phyloP scores from a whole-genome alignment of 352 stramenopile species.

The Pythium monospermum region DNA sequence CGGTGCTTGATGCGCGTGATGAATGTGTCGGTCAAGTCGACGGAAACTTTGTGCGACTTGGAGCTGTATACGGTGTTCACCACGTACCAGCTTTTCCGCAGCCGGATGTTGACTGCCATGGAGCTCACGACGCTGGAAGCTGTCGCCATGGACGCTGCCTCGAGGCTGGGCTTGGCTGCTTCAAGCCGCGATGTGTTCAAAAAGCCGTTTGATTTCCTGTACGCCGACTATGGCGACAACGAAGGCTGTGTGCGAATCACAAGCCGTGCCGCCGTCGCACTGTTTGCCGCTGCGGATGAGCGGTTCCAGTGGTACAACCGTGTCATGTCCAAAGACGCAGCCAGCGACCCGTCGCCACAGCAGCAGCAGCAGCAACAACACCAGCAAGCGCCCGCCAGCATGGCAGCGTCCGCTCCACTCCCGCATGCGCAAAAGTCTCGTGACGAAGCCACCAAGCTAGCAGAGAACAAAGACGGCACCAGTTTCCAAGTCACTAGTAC shows the following conservation, averaged over 20 bases:
- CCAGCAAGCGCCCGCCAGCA: background rate
- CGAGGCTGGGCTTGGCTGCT: slow-evolving; percentile 33
- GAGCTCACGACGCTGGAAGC: slow-evolving; percentile 20
- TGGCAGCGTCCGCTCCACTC: background rate
- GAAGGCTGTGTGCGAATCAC: slow-evolving; percentile 35
- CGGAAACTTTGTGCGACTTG: slow-evolving; percentile 26
- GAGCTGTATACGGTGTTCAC: slow-evolving; percentile 39
- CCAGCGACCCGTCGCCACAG: background rate
- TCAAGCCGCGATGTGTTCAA: slow-evolving; percentile 25
- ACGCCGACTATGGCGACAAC: slow-evolving; percentile 40
- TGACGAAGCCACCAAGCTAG: too few relatives aligned
- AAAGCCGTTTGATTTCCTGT: slow-evolving; percentile 26
- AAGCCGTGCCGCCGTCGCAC: slow-evolving; percentile 18
- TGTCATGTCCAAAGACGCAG: slow-evolving; percentile 21
- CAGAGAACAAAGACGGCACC: too few relatives aligned
- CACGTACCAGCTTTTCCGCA: slow-evolving; percentile 34
- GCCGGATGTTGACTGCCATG: slow-evolving; percentile 19
- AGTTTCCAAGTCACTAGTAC: background rate
- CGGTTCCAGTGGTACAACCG: slow-evolving; percentile 65
- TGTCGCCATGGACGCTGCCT: slow-evolving; percentile 16
- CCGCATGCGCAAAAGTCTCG: background rate
- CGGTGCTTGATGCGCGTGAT: slow-evolving; percentile 43
- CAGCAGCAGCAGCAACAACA: background rate
- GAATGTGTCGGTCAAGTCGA: slow-evolving; percentile 27
- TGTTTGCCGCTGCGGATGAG: slow-evolving; percentile 52